A percentile compares a stretch with the other conserved stretches of the same genome.
Conservation (phyloP, 495 filamentous ascomycete species). For the Penicillium odoratum region DNA sequence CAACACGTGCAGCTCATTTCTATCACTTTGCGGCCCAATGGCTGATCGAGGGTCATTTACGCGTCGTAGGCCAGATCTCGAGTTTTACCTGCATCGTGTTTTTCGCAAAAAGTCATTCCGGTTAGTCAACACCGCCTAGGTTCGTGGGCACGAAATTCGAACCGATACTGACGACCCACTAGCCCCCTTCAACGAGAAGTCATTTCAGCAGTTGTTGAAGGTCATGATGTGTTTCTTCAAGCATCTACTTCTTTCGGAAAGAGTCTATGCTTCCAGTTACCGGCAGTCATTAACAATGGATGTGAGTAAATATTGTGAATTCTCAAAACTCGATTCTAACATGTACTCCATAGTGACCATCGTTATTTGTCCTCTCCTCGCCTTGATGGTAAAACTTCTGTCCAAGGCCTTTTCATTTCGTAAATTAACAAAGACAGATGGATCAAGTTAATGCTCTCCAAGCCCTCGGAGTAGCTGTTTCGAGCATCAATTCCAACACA, state of each 20-base stretch:
- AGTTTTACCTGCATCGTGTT: constrained; percentile 79
- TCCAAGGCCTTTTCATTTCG: background rate
- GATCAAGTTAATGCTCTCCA: constrained; percentile 87
- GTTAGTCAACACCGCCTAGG: constrained; percentile 37
- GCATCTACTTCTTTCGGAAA: constrained; percentile 97
- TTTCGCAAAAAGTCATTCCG: constrained; percentile 77
- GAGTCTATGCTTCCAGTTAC: constrained; percentile 90
- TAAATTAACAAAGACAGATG: constrained; percentile 50
- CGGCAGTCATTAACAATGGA: constrained; percentile 82
- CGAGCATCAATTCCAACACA: constrained; percentile 83
- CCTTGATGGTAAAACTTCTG: constrained; percentile 68
- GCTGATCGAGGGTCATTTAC: constrained; percentile 15
- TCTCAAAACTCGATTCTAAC: constrained; percentile 8
- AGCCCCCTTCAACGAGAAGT: constrained; percentile 88
- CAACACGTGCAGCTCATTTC: background rate
- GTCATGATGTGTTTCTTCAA: constrained; percentile 91
- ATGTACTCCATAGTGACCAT: constrained; percentile 65
- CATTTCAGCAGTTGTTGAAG: constrained; percentile 74
- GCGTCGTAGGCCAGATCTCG: constrained; percentile 61
- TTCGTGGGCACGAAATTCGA: background rate
- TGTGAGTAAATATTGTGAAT: constrained; percentile 51
- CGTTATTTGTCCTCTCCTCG: constrained; percentile 85
- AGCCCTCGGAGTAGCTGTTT: constrained; percentile 72
- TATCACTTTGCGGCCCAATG: constrained; percentile 31
- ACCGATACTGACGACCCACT: constrained; percentile 19